These are phyloP conservation scores for Solanum infundibuliforme DNA, from an alignment of 257 asterid species.

Conservation along the genomic window DNA sequence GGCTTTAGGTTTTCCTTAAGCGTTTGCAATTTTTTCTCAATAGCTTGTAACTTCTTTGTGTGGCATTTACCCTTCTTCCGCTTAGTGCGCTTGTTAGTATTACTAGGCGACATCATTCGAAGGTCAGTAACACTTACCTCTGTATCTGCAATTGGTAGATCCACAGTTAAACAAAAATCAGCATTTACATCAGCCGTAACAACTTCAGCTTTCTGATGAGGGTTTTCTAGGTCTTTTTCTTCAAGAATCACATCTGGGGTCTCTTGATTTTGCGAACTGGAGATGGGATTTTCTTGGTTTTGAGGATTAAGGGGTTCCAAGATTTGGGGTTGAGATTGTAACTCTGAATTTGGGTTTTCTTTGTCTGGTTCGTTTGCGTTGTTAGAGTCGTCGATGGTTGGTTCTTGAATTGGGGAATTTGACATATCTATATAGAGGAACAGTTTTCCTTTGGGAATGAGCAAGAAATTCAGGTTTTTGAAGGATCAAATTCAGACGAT, in stretches of 20 bases:
- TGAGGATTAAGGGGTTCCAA: conserved; percentile 3
- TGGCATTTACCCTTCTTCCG: conserved; percentile 43
- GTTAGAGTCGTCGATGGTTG: neutral
- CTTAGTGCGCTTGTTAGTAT: conserved; percentile 16
- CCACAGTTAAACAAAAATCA: neutral
- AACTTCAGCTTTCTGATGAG: neutral
- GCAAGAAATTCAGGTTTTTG: neutral
- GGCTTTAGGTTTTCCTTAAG: conserved; percentile 45
- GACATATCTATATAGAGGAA: neutral
- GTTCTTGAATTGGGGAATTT: neutral
- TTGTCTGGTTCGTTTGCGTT: neutral
- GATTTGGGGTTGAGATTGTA: conserved; percentile 5
- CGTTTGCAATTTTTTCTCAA: conserved; percentile 34
- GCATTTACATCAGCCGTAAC: neutral
- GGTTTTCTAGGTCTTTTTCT: conserved; percentile 12
- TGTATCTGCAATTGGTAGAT: conserved; percentile 9
- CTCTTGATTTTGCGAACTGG: neutral
- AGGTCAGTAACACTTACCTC: conserved; percentile 2
- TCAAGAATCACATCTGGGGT: neutral
- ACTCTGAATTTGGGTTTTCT: neutral
- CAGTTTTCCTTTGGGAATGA: neutral
- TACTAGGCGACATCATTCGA: conserved; percentile 18
- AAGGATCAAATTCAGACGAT: neutral
- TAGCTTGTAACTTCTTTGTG: conserved; percentile 38
- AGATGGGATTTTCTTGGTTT: neutral